Evolutionary conservation across 441 rosid genomes (phyloP).

Genomic region (Gossypium laxum): DNA sequence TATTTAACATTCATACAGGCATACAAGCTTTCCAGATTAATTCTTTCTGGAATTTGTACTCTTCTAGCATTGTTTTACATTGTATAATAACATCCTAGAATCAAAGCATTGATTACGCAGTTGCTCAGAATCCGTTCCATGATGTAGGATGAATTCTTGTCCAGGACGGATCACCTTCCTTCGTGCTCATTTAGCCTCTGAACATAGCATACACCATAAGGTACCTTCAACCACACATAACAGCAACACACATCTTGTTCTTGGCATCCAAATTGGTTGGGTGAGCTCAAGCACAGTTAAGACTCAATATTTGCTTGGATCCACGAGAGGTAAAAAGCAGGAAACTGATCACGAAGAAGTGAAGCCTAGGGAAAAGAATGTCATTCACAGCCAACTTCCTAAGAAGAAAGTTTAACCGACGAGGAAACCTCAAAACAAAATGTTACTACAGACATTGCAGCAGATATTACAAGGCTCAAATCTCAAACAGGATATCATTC

Average conservation of each 20-base stretch:
- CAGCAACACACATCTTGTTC: conserved; percentile 58
- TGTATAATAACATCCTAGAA: not conserved
- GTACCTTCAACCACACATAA: conserved; percentile 43
- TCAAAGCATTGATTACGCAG: not conserved
- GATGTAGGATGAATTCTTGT: conserved; percentile 50
- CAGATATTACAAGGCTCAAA: conserved; percentile 51
- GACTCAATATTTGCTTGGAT: conserved; percentile 43
- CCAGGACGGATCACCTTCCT: conserved; percentile 43
- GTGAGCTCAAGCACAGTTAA: conserved; percentile 52
- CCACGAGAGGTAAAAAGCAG: conserved; percentile 51
- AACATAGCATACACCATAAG: conserved; percentile 47
- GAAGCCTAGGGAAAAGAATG: conserved; percentile 53
- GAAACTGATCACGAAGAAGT: conserved; percentile 61
- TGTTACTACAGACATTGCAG: conserved; percentile 53
- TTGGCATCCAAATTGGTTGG: conserved; percentile 62
- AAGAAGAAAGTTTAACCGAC: conserved; percentile 54
- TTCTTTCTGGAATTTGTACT: conserved; percentile 11
- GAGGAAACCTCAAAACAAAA: conserved; percentile 55
- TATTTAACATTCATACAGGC: not conserved
- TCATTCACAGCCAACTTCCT: conserved; percentile 57
- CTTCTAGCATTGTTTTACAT: not conserved
- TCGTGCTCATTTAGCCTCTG: conserved; percentile 52
- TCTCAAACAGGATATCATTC: conserved; percentile 17
- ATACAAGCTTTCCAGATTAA: conserved; percentile 4
- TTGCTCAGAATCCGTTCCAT: conserved; percentile 50